Evolutionary conservation across 164 flowering plant species (phyloP), one percentile per base, ranked within the genome.

Genomic region (Magnolia sinica): DNA sequence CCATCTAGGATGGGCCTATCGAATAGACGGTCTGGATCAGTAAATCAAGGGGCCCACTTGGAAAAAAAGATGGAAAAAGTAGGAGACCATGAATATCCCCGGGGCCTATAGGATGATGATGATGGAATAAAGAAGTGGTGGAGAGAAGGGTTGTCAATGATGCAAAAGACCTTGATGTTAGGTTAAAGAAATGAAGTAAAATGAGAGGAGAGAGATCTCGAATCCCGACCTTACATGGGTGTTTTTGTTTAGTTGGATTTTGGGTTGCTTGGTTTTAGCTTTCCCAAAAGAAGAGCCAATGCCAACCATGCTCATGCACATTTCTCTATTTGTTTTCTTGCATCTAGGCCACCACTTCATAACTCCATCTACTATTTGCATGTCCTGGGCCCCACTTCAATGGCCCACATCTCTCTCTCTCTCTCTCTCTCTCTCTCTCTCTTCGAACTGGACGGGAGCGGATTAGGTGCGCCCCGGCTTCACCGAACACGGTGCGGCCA

Each of bases 281-380:
- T 86, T 86, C 76, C 84, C 78, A 82, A 87, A 87, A 87, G 86
- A 29, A 85, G 89, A 82, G 86, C 87, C 87, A n/a, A 79, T 83
- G 88, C 90, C 89, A 84, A 82, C 90, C 87, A 81, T 71, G 72
- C 78, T 74, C 80, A 73, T 51, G 68, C 51, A 52, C 13, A 29
- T 78, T 67, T 68, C 23, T 31, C 73, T 9, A 51, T 8, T 75
- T 55, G 1, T 69, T 58, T 72, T 61, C 55, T 72, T 64, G 10
- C 45, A 68, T 74, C 63, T 69, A 49, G 55, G 19, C 73, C 73
- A 75, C 77, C 77, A 67, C 50, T 73, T 66, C 52, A 9, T 75
- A 58, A 68, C 20, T 45, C 70, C 76, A 22, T 24, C 37, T 14
- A 20, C 20, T 59, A 18, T 64, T 70, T 71, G 13, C 74, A 24